phyloP scores from a whole-genome alignment of 1,139 yeast genomes.

The Debaryomyces singareniensis region DNA sequence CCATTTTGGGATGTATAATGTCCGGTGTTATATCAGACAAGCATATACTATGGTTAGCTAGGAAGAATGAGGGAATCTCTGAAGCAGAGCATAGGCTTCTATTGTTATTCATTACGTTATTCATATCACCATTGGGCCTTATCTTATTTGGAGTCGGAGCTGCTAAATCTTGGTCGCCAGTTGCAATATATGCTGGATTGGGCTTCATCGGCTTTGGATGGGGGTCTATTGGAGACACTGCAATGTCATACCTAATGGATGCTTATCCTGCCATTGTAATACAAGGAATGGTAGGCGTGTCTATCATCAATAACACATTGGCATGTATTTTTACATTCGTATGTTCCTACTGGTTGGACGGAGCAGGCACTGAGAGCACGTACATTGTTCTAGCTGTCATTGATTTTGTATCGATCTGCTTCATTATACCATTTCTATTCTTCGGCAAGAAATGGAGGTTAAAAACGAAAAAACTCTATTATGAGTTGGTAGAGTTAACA shows the following conservation, averaged over 20 bases:
- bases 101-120: conserved; percentile 59
- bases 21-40: conserved; percentile 72
- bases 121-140: conserved; percentile 70
- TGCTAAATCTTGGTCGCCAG: conserved; percentile 54
- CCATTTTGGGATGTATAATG: conserved; percentile 70
- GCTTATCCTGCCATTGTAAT: conserved; percentile 68
- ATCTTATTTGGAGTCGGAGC: conserved; percentile 84
- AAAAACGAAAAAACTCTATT: conserved; percentile 44
- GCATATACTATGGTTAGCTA: conserved; percentile 68
- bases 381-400: conserved; percentile 70
- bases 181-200: conserved; percentile 56
- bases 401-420: conserved; percentile 56
- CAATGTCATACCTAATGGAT: conserved; percentile 67
- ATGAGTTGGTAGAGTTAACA: conserved; percentile 1
- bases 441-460: conserved; percentile 69
- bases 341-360: conserved; percentile 70
- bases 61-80: conserved; percentile 59
- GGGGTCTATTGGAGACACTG: conserved; percentile 72
- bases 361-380: conserved; percentile 63
- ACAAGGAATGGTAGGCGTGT: conserved; percentile 85
- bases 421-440: conserved; percentile 59
- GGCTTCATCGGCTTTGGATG: conserved; percentile 69
- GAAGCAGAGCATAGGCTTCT: conserved; percentile 81
- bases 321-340: conserved; percentile 76
- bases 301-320: conserved; percentile 71